A percentile compares a stretch with the other conserved stretches of the same genome.
phyloP scores from a whole-genome alignment of 2,329 filamentous ascomycete genomes.

The Pyrenochaeta sp. region DNA sequence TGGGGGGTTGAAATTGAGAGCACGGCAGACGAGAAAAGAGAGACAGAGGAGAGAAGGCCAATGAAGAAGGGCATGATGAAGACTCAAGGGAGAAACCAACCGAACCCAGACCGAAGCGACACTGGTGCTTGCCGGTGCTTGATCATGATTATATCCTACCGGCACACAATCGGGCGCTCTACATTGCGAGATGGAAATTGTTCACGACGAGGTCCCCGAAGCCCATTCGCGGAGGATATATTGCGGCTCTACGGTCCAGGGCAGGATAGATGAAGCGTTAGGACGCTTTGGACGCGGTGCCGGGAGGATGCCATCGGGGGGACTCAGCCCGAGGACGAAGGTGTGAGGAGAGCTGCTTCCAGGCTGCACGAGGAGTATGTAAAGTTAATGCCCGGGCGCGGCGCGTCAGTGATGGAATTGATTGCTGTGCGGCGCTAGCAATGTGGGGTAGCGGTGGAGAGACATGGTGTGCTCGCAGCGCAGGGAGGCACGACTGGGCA shows the following conservation, averaged over 20 bases:
- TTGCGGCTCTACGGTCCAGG: constrained; percentile 9
- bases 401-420: neutral
- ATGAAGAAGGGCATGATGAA: constrained; percentile 9
- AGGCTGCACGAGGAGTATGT: too few species aligned
- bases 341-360: too few species aligned
- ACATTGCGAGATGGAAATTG: neutral
- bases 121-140: neutral
- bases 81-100: neutral
- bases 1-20: constrained; percentile 26
- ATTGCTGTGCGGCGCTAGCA: too few species aligned
- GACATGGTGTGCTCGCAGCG: too few species aligned
- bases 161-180: neutral
- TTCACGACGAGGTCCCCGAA: neutral
- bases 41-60: constrained; percentile 15
- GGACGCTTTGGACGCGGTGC: constrained; percentile 1
- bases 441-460: too few species aligned
- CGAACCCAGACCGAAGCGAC: neutral
- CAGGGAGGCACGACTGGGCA: too few species aligned
- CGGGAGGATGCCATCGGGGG: constrained; percentile 2
- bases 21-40: constrained; percentile 13
- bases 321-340: neutral
- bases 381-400: too few species aligned
- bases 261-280: constrained; percentile 15
- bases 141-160: constrained; percentile 2
- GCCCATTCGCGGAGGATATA: constrained; percentile 13